Percentiles rank a stretch among this genome's conserved stretches.
These are phyloP conservation scores for Hypoxylon fragiforme DNA, from an alignment of 495 filamentous ascomycete species.

Conservation along the genomic window DNA sequence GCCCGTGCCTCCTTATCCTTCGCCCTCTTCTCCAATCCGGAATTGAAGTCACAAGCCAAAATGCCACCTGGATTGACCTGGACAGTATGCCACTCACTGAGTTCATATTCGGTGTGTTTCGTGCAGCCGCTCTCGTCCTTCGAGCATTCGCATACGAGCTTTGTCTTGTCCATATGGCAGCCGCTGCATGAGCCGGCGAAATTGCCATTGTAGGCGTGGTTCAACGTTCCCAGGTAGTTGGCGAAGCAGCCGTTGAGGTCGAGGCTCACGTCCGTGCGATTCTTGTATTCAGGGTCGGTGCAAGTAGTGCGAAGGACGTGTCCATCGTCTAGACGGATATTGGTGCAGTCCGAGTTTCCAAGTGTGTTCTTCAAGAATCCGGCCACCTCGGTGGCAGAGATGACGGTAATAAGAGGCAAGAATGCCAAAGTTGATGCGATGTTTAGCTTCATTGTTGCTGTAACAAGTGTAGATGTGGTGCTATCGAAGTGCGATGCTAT, in stretches of 20 bases:
- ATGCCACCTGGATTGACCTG: slow-evolving; percentile 9
- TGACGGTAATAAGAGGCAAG: slow-evolving; percentile 16
- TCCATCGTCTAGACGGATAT: slow-evolving; percentile 14
- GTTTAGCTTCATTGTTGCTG: slow-evolving; percentile 16
- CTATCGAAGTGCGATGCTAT: neutral
- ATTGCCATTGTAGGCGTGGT: slow-evolving; percentile 8
- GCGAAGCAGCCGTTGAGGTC: slow-evolving; percentile 26
- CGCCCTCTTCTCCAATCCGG: slow-evolving; percentile 10
- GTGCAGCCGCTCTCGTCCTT: neutral
- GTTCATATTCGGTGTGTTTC: slow-evolving; percentile 19
- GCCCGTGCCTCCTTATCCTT: neutral
- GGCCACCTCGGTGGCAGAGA: slow-evolving; percentile 11
- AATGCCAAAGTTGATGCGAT: slow-evolving; percentile 19
- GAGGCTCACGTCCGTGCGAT: slow-evolving; percentile 1
- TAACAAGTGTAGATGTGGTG: slow-evolving; percentile 1
- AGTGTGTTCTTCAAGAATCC: slow-evolving; percentile 22
- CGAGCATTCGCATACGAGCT: slow-evolving; percentile 18
- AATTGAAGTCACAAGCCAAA: neutral
- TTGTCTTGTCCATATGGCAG: slow-evolving; percentile 16
- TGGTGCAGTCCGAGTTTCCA: slow-evolving; percentile 15
- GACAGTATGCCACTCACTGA: slow-evolving; percentile 16
- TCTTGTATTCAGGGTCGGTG: neutral
- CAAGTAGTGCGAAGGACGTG: slow-evolving; percentile 20
- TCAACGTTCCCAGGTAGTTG: slow-evolving; percentile 21
- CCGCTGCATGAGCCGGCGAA: slow-evolving; percentile 16